Percentiles rank a stretch among this genome's conserved stretches.
Evolutionary conservation across 257 asterid species (phyloP).

Genomic region (Nicotiana paniculata): DNA sequence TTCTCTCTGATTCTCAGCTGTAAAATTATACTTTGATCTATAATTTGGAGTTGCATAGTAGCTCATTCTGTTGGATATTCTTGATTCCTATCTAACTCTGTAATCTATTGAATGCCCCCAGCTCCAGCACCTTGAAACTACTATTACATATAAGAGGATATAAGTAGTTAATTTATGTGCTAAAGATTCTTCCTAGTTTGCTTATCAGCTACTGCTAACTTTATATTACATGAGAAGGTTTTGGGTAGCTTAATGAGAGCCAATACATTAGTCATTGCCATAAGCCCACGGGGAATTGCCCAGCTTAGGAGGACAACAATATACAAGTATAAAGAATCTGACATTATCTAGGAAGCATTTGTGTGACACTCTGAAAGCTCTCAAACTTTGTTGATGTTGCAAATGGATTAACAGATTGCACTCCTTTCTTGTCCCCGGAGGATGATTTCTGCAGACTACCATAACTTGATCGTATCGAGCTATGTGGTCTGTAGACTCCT

Average conservation of each 20-base stretch:
- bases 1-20: not conserved
- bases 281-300: not conserved
- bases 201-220: not conserved
- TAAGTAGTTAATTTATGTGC: not conserved
- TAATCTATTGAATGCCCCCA: not conserved
- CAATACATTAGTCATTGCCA: not conserved
- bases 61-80: not conserved
- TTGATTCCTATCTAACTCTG: not conserved
- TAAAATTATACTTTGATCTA: not conserved
- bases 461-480: slow-evolving; percentile 16
- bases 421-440: slow-evolving; percentile 20
- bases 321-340: not conserved
- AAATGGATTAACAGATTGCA: slow-evolving; percentile 22
- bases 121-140: not conserved
- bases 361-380: slow-evolving; percentile 23
- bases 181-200: not conserved
- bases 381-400: slow-evolving; percentile 20
- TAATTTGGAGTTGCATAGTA: not conserved
- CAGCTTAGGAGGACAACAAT: not conserved
- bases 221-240: not conserved
- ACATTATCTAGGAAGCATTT: slow-evolving; percentile 63
- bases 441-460: slow-evolving; percentile 31
- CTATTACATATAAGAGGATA: not conserved
- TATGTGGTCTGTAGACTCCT: slow-evolving; percentile 40
- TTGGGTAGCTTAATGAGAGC: not conserved